A percentile compares a stretch with the other conserved stretches of the same genome.
Conservation (phyloP, 352 stramenopile genomes). For the Phytophthora hybrid region DNA sequence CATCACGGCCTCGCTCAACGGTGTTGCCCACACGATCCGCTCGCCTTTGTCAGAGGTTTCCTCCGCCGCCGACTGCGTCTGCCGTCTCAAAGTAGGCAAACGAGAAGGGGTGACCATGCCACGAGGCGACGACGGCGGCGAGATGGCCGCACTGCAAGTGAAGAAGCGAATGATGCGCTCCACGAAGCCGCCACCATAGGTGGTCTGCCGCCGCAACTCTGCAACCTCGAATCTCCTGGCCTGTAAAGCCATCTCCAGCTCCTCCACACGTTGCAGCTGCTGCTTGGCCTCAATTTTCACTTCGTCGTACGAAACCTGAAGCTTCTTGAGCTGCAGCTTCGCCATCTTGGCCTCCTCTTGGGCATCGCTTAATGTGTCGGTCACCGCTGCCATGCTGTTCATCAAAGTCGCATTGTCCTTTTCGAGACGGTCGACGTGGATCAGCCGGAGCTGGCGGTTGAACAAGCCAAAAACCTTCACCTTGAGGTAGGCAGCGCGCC, state of each 20-base stretch:
- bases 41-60: slow-evolving; percentile 44
- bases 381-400: slow-evolving; percentile 48
- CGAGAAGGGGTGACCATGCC: slow-evolving; percentile 40
- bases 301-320: slow-evolving; percentile 66
- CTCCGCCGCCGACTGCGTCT: slow-evolving; percentile 41
- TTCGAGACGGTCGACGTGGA: slow-evolving; percentile 80
- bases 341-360: slow-evolving; percentile 57
- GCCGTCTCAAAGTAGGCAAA: slow-evolving; percentile 37
- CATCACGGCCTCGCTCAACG: slow-evolving; percentile 43
- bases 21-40: slow-evolving; percentile 44
- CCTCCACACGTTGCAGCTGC: slow-evolving; percentile 64
- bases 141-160: slow-evolving; percentile 75
- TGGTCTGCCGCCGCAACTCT: slow-evolving; percentile 54
- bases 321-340: slow-evolving; percentile 60
- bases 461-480: slow-evolving; percentile 65
- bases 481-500: slow-evolving; percentile 75
- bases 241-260: slow-evolving; percentile 69
- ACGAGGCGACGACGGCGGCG: slow-evolving; percentile 53
- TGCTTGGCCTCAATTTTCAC: slow-evolving; percentile 62
- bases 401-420: slow-evolving; percentile 66
- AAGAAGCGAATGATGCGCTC: slow-evolving; percentile 89
- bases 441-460: slow-evolving; percentile 61
- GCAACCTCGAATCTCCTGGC: slow-evolving; percentile 56
- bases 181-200: slow-evolving; percentile 43
- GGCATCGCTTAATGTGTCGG: slow-evolving; percentile 46